Percentiles rank a stretch among this genome's conserved stretches.
phyloP scores from a whole-genome alignment of 2,329 filamentous ascomycete genomes.

The Cytospora mali region DNA sequence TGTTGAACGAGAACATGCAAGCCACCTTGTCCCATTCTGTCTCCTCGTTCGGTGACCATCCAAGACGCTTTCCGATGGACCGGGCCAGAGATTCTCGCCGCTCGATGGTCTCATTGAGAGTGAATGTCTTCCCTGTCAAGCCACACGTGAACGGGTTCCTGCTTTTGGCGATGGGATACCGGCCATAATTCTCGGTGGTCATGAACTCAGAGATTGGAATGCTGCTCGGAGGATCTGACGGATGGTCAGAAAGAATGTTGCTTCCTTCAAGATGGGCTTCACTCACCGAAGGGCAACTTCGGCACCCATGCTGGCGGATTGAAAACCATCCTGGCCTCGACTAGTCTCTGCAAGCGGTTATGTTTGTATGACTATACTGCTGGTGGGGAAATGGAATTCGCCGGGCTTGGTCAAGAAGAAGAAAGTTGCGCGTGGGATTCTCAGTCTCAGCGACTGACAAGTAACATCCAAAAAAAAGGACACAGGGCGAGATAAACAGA shows the following conservation, averaged over 20 bases:
- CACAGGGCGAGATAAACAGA: too few relatives aligned
- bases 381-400: too few relatives aligned
- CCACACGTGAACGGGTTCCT: slow-evolving; percentile 77
- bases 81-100: slow-evolving; percentile 69
- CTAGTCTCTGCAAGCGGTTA: neutral
- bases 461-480: too few relatives aligned
- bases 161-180: slow-evolving; percentile 63
- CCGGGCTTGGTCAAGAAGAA: too few relatives aligned
- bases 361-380: neutral
- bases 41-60: slow-evolving; percentile 69
- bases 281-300: slow-evolving; percentile 57
- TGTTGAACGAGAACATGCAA: slow-evolving; percentile 78
- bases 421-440: too few relatives aligned
- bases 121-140: slow-evolving; percentile 68
- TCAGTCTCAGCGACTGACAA: too few relatives aligned
- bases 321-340: slow-evolving; percentile 54
- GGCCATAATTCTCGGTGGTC: slow-evolving; percentile 70
- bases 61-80: slow-evolving; percentile 70
- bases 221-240: slow-evolving; percentile 66
- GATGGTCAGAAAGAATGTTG: slow-evolving; percentile 19
- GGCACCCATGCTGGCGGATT: slow-evolving; percentile 64
- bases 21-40: slow-evolving; percentile 82
- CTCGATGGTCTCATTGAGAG: slow-evolving; percentile 62
- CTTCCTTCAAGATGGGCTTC: neutral
- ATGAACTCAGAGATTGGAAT: slow-evolving; percentile 78